A percentile compares a stretch with the other conserved stretches of the same genome.
Evolutionary conservation across 805 yeast genomes (phyloP).

Genomic region (Yarrowia sp.): DNA sequence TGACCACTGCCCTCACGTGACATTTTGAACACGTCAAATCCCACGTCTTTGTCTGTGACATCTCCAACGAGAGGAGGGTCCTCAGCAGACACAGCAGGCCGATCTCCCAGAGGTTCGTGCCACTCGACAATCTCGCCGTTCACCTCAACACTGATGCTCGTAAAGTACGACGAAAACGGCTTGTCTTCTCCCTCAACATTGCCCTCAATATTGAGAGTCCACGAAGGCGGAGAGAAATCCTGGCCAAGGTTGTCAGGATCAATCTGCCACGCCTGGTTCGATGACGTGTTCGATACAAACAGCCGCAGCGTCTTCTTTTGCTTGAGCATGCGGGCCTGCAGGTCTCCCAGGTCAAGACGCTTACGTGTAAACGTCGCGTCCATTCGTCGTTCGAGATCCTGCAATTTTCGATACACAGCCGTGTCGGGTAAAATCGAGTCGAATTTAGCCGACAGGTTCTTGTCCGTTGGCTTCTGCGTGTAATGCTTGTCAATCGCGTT

Average conservation of each 20-base stretch:
- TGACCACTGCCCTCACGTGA: conserved; percentile 76
- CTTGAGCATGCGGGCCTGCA: conserved; percentile 57
- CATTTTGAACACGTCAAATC: conserved; percentile 89
- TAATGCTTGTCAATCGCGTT: conserved; percentile 41
- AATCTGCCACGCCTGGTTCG: conserved; percentile 88
- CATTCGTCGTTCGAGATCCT: conserved; percentile 80
- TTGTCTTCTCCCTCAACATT: conserved; percentile 49
- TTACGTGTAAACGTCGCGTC: conserved; percentile 86
- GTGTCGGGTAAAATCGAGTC: conserved; percentile 68
- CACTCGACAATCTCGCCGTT: conserved; percentile 74
- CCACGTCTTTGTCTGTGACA: conserved; percentile 49
- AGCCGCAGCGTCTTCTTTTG: conserved; percentile 72
- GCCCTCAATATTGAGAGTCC: conserved; percentile 40
- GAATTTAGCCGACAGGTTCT: conserved; percentile 58
- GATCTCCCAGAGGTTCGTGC: conserved; percentile 69
- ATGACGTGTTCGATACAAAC: conserved; percentile 79
- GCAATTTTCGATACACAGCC: conserved; percentile 70
- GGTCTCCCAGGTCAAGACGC: conserved; percentile 83
- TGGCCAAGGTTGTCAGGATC: conserved; percentile 42
- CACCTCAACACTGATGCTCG: conserved; percentile 81
- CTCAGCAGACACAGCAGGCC: conserved; percentile 43
- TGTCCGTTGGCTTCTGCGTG: conserved; percentile 57
- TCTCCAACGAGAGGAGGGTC: conserved; percentile 5
- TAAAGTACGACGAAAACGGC: conserved; percentile 67
- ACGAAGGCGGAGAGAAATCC: conserved; percentile 43